These are phyloP conservation scores for Talaromyces sp. DNA, from an alignment of 2,329 filamentous ascomycete genomes.

Conservation along the genomic window DNA sequence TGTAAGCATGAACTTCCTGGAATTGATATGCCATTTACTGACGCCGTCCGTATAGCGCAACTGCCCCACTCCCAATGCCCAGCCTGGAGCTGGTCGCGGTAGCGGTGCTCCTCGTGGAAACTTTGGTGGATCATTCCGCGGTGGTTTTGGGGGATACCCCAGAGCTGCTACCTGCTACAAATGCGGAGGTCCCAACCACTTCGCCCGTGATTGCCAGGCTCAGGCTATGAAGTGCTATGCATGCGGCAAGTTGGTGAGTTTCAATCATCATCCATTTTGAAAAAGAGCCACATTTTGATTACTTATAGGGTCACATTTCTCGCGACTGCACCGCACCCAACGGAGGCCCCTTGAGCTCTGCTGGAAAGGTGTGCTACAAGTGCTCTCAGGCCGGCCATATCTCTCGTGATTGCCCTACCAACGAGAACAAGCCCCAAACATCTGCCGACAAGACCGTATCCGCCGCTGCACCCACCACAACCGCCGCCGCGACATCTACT, in stretches of 20 bases:
- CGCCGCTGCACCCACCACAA: constrained; percentile 36
- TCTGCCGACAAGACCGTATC: constrained; percentile 35
- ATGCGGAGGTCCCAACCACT: constrained; percentile 88
- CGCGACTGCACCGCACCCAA: constrained; percentile 95
- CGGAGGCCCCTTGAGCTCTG: constrained; percentile 89
- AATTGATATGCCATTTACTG: background rate
- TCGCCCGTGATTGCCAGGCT: constrained; percentile 95
- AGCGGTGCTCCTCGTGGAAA: constrained; percentile 66
- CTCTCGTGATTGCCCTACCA: constrained; percentile 89
- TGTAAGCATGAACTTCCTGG: constrained; percentile 50
- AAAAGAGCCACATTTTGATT: background rate
- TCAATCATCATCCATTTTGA: background rate
- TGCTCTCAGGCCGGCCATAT: constrained; percentile 96
- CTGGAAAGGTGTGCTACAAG: constrained; percentile 97
- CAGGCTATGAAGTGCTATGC: constrained; percentile 99
- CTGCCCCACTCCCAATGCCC: constrained; percentile 70
- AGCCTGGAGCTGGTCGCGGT: constrained; percentile 59
- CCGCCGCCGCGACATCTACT: constrained; percentile 38
- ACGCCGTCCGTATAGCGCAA: constrained; percentile 59
- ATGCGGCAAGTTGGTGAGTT: constrained; percentile 73
- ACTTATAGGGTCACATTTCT: constrained; percentile 71
- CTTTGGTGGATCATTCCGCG: constrained; percentile 61
- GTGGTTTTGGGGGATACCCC: constrained; percentile 62
- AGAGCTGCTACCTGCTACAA: constrained; percentile 66
- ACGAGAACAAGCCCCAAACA: constrained; percentile 46